These are phyloP conservation scores for Solanum aculeatissimum DNA, from an alignment of 305 asterid species.

Conservation along the genomic window DNA sequence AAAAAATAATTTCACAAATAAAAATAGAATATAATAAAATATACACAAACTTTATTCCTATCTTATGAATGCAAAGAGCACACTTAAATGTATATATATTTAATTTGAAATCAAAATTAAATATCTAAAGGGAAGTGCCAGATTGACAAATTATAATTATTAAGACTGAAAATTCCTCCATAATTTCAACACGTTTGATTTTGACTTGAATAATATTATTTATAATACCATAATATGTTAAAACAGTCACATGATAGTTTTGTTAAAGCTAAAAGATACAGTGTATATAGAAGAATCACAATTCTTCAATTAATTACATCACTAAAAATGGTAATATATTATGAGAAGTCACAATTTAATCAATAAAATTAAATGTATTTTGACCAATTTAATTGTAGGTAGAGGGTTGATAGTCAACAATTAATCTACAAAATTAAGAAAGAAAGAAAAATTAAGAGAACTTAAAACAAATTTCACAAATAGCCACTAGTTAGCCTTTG, in stretches of 20 bases:
- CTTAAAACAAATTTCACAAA: neutral
- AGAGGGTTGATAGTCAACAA: neutral
- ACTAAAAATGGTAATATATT: neutral
- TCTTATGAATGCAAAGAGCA: no score
- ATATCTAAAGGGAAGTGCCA: neutral
- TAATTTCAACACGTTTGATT: neutral
- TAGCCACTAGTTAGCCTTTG: neutral
- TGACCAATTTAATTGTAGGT: neutral
- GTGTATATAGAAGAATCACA: neutral
- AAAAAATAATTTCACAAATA: rapidly evolving
- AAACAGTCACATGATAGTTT: neutral
- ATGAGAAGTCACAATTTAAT: neutral
- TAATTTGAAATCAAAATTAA: neutral
- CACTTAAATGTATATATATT: no score
- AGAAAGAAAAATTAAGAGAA: neutral
- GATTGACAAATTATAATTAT: neutral
- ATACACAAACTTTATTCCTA: neutral
- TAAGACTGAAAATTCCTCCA: neutral
- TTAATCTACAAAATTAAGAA: neutral
- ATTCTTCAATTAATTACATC: neutral
- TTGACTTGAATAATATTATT: neutral
- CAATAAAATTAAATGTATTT: neutral
- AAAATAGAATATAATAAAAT: neutral
- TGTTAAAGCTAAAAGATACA: neutral
- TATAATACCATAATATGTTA: neutral